A percentile compares a stretch with the other conserved stretches of the same genome.
Conservation (phyloP, 768 basidiomycete genomes). For the Pleurotus pulmonarius region DNA sequence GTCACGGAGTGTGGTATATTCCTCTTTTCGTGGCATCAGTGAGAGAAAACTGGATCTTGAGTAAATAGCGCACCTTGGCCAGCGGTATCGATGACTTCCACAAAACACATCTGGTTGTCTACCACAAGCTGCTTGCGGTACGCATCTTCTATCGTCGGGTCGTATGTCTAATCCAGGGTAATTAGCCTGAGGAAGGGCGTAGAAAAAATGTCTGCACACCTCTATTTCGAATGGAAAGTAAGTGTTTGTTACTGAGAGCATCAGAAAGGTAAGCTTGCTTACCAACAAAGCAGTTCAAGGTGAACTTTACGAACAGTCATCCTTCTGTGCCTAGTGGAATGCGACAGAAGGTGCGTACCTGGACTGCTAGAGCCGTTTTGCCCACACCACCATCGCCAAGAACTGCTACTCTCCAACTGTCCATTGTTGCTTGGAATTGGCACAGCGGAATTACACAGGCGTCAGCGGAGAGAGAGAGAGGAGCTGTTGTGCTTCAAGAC, state of each 20-base stretch:
- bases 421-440: constrained; percentile 51
- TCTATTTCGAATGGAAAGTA: constrained; percentile 33
- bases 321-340: constrained; percentile 5
- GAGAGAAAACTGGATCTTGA: constrained; percentile 5
- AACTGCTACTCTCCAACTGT: constrained; percentile 94
- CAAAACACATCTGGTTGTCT: constrained; percentile 92
- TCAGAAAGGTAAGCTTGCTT: constrained; percentile 25
- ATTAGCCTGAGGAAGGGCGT: constrained; percentile 11
- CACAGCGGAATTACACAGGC: background rate
- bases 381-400: constrained; percentile 97
- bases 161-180: constrained; percentile 67
- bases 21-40: constrained; percentile 55
- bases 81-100: constrained; percentile 96
- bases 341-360: constrained; percentile 48
- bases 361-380: constrained; percentile 94
- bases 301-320: constrained; percentile 57
- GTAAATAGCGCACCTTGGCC: constrained; percentile 73
- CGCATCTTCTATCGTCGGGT: constrained; percentile 98
- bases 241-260: background rate
- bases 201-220: constrained; percentile 30
- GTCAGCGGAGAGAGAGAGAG: no score
- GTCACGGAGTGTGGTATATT: constrained; percentile 93
- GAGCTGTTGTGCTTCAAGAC: no score
- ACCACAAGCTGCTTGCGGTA: constrained; percentile 94
- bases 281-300: constrained; percentile 95